Evolutionary conservation across 1,284 basidiomycete species (phyloP).

Genomic region (Baeospora myosura): DNA sequence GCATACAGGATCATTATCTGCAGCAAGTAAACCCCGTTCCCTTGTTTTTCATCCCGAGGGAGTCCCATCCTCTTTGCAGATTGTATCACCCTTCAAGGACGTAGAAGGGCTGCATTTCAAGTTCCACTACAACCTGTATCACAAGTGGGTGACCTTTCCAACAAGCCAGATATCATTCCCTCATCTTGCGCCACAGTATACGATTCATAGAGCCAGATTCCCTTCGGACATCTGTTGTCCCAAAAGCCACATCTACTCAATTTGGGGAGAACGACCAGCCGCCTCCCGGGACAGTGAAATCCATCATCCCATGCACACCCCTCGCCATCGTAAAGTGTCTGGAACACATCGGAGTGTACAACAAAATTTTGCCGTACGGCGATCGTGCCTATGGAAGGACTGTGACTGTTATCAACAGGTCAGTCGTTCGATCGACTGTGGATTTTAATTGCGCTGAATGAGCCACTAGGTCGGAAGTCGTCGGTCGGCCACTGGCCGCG

Average conservation of each 20-base stretch:
- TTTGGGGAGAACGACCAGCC: slow-evolving; percentile 48
- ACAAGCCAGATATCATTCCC: slow-evolving; percentile 2
- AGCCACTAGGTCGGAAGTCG: slow-evolving; percentile 79
- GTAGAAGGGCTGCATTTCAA: slow-evolving; percentile 96
- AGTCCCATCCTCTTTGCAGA: slow-evolving; percentile 34
- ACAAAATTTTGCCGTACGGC: slow-evolving; percentile 85
- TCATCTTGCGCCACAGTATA: slow-evolving; percentile 45
- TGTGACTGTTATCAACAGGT: slow-evolving; percentile 92
- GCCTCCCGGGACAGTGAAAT: slow-evolving; percentile 81
- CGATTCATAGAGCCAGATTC: slow-evolving; percentile 69
- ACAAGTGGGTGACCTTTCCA: slow-evolving; percentile 59
- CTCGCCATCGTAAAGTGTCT: slow-evolving; percentile 94
- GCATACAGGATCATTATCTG: slow-evolving; percentile 85
- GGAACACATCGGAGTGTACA: slow-evolving; percentile 89
- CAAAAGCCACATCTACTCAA: slow-evolving; percentile 25
- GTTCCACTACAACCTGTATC: slow-evolving; percentile 94
- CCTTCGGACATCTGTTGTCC: slow-evolving; percentile 42
- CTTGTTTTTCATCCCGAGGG: neutral
- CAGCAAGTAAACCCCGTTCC: slow-evolving; percentile 56
- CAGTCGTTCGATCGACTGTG: slow-evolving; percentile 14
- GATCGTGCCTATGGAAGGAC: slow-evolving; percentile 92
- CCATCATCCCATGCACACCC: slow-evolving; percentile 94
- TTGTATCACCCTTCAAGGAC: slow-evolving; percentile 93
- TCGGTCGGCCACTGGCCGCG: slow-evolving; percentile 90
- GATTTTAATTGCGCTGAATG: slow-evolving; percentile 1